Evolutionary conservation across 2,329 filamentous ascomycete species (phyloP).

Genomic region (Ophiostoma triangulosporum): DNA sequence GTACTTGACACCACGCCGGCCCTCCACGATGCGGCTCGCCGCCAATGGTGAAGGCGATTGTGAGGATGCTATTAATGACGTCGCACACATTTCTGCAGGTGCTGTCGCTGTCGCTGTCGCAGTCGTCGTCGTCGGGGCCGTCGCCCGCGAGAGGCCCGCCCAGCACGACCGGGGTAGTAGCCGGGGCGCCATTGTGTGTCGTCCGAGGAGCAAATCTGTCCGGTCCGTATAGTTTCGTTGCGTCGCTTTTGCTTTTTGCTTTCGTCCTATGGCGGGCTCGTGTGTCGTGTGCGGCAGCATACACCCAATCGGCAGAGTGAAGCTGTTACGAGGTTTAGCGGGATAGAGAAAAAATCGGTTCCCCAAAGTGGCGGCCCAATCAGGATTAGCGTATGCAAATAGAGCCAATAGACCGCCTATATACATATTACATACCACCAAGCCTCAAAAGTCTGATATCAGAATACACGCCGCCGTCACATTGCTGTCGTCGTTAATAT

Average conservation of each 20-base stretch:
- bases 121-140: slow-evolving; percentile 1
- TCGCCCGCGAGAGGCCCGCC: slow-evolving; percentile 11
- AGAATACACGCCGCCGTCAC: slow-evolving; percentile 8
- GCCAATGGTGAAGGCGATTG: not conserved
- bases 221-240: not conserved
- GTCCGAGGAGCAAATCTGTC: not conserved
- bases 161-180: slow-evolving; percentile 21
- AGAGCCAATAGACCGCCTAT: not conserved
- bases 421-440: not conserved
- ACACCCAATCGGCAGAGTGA: not conserved
- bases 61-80: not conserved
- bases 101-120: not conserved
- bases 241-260: not conserved
- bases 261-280: not conserved
- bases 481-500: not conserved
- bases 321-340: slow-evolving; percentile 3
- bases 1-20: slow-evolving; percentile 37
- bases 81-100: not conserved
- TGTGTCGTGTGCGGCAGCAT: not conserved
- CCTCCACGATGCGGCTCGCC: slow-evolving; percentile 5
- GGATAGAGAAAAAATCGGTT: slow-evolving; percentile 5
- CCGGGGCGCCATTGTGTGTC: slow-evolving; percentile 20
- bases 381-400: slow-evolving; percentile 1
- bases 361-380: not conserved
- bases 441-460: not conserved